Evolutionary conservation across 208 protist genomes (phyloP).

Genomic region (Endotrypanum monterogeii): DNA sequence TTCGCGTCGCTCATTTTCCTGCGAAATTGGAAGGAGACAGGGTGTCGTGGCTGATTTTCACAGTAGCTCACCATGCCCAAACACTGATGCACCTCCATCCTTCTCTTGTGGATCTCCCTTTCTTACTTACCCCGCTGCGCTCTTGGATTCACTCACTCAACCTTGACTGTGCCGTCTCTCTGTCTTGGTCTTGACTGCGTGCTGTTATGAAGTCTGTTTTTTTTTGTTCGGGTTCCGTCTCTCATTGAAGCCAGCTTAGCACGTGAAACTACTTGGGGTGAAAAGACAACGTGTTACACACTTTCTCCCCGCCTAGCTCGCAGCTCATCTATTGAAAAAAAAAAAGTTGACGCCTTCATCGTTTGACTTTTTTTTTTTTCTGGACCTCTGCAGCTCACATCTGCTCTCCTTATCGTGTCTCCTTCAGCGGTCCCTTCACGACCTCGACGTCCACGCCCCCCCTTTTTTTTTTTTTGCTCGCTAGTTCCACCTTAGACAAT

Average conservation of each 20-base stretch:
- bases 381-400: background rate
- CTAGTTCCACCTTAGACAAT: constrained; percentile 31
- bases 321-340: too few species aligned
- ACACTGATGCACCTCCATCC: background rate
- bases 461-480: background rate
- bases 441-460: background rate
- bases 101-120: background rate
- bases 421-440: background rate
- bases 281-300: background rate
- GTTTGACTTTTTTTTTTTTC: background rate
- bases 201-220: background rate
- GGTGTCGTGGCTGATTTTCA: too few species aligned
- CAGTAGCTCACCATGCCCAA: background rate
- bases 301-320: background rate
- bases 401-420: background rate
- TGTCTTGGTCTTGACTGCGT: background rate
- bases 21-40: too few species aligned
- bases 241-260: background rate
- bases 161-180: background rate
- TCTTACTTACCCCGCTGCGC: background rate
- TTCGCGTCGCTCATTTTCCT: background rate
- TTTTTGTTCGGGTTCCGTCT: background rate
- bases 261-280: background rate
- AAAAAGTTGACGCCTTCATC: too few species aligned
- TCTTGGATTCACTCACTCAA: background rate